Evolutionary conservation across 768 basidiomycete genomes (phyloP).

Genomic region (Mycena metata): DNA sequence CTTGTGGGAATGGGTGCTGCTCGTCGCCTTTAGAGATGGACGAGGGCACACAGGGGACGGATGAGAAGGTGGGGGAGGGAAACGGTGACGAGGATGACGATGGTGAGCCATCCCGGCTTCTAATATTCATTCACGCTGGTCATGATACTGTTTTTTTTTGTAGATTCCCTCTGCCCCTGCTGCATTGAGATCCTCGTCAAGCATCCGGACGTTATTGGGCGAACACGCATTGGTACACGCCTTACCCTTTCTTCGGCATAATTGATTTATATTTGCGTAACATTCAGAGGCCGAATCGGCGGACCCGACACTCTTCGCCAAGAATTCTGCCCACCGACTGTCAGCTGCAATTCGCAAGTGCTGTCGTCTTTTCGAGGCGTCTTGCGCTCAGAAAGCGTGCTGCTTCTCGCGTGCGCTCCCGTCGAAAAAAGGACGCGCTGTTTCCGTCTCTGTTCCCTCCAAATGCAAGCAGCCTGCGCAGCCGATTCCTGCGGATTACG

Average conservation of each 20-base stretch:
- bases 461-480: constrained; percentile 19
- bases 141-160: background rate
- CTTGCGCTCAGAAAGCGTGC: constrained; percentile 24
- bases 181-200: constrained; percentile 28
- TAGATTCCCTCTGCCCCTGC: constrained; percentile 32
- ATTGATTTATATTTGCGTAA: constrained; percentile 4
- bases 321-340: constrained; percentile 24
- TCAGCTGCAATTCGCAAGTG: constrained; percentile 24
- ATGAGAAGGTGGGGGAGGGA: background rate
- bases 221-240: constrained; percentile 22
- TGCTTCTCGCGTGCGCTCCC: constrained; percentile 13
- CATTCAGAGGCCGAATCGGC: constrained; percentile 20
- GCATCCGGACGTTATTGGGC: constrained; percentile 21
- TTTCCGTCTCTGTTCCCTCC: constrained; percentile 14
- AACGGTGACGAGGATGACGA: constrained; percentile 18
- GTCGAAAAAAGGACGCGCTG: constrained; percentile 9
- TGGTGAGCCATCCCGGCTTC: constrained; percentile 11
- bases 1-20: constrained; percentile 21
- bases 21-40: constrained; percentile 13
- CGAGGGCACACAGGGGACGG: background rate
- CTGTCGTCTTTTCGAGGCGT: constrained; percentile 23
- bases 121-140: background rate
- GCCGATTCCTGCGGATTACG: background rate
- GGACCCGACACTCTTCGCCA: constrained; percentile 24
- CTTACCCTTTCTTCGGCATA: background rate